Conservation (phyloP, 2,329 filamentous ascomycete genomes). For the Aureobasidium pullulans region DNA sequence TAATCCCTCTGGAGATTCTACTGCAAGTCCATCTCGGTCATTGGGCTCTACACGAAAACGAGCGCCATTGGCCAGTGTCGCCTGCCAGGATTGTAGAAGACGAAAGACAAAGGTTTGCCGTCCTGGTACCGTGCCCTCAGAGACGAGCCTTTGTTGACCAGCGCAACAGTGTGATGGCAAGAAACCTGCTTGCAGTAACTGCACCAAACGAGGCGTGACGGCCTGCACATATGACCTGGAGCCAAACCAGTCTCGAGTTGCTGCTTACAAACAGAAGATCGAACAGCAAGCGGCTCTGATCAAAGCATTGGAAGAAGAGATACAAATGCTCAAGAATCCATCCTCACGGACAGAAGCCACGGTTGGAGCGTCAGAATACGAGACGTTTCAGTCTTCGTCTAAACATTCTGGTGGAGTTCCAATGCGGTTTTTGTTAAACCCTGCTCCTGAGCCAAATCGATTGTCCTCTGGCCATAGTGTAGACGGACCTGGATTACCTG, state of each 20-base stretch:
- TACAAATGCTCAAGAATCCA: not conserved
- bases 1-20: not conserved
- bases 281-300: slow-evolving; percentile 5
- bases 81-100: slow-evolving; percentile 10
- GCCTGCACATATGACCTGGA: slow-evolving; percentile 6
- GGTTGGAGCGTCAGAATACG: not conserved
- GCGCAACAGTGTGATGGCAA: slow-evolving; percentile 2
- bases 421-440: not conserved
- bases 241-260: slow-evolving; percentile 4
- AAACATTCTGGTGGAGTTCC: not conserved
- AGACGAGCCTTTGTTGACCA: not conserved
- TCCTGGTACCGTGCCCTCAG: not conserved
- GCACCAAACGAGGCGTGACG: not conserved
- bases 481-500: not conserved
- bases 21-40: not conserved
- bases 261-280: slow-evolving; percentile 12
- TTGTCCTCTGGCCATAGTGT: not conserved
- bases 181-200: slow-evolving; percentile 7
- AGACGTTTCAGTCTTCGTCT: not conserved
- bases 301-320: not conserved
- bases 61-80: slow-evolving; percentile 5
- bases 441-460: not conserved
- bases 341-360: not conserved
- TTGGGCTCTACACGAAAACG: not conserved
- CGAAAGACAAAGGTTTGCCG: slow-evolving; percentile 11